A percentile compares a stretch with the other conserved stretches of the same genome.
phyloP scores from a whole-genome alignment of 371 early-diverging fungal species.

The Syncephalastrum monosporum region DNA sequence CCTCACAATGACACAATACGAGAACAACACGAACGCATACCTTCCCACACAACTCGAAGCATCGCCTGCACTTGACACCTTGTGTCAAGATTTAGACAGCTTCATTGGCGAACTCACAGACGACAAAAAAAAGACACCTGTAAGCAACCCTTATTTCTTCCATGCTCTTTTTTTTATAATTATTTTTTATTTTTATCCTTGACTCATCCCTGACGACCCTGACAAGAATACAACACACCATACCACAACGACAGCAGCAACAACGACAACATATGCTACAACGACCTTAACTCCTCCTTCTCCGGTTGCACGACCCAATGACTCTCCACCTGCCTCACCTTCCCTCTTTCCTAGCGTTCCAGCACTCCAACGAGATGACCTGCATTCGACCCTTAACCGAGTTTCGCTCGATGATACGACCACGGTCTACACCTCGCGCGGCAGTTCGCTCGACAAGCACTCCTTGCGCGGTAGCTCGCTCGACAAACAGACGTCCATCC shows the following conservation, averaged over 20 bases:
- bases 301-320: no score
- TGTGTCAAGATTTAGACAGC: conserved; percentile 35
- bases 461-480: no score
- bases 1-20: not conserved
- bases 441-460: conserved; percentile 19
- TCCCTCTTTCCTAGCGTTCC: conserved; percentile 17
- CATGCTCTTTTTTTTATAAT: not conserved
- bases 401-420: conserved; percentile 4
- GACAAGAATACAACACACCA: not conserved
- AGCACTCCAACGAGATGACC: conserved; percentile 1
- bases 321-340: conserved; percentile 13
- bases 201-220: not conserved
- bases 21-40: not conserved
- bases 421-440: conserved; percentile 20
- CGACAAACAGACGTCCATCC: no score
- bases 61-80: conserved; percentile 33
- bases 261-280: conserved; percentile 1
- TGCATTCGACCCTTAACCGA: conserved; percentile 7
- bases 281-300: not conserved
- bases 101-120: conserved; percentile 32
- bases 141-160: conserved; percentile 4
- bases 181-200: not conserved
- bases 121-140: conserved; percentile 1
- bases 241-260: conserved; percentile 4
- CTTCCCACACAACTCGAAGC: not conserved